Base-by-base conservation (phyloP, 2,329 filamentous ascomycete species). In the Xylaria multiplex region DNA sequence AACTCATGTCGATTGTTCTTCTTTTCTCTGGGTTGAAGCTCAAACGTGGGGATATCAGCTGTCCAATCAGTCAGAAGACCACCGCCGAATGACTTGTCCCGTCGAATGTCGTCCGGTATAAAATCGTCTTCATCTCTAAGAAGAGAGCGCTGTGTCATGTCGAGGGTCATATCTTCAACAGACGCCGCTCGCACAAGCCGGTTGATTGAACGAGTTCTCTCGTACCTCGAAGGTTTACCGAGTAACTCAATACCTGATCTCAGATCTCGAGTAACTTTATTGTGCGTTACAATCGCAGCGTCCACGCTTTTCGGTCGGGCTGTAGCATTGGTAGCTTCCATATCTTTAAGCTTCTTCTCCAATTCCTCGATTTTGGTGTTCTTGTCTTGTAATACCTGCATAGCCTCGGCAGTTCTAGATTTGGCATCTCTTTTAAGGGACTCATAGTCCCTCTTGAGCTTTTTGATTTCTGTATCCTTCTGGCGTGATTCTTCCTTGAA, bases 311-410 rank as follows among this genome's bases (percentile, higher is more conserved):
- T 65, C 1, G 64, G 55, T 13, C 27, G 67, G 4, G 56, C 67
- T 7, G 68, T 68, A 46, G 67, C 14, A 42, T 71, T 65, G 9
- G 69, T 70, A 11, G 67, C 72, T 71, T 84, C 84, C 2, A 88
- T 76, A 0, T 76, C 76, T 64, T 80, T 81, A 45, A 88, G 75
- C 69, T 86, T 83, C 69, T 83, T 84, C 75, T 85, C 86, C 7
- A 90, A 80, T 49, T 85, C 81, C 8, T 82, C 78, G 65, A 89
- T 87, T 75, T 86, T 86, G 45, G 81, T 79, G 65, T 88, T 86
- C 62, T 87, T 86, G 68, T 83, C 83, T 59, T 85, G 81, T 50
- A 89, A 70, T 2, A 88, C 84, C 16, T 83, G 81, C 70, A 84
- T 82, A 3, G 85, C 85, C 65, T 90, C 86, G 8, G 80, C 77